These are phyloP conservation scores for Umbelopsis isabellina DNA, from an alignment of 192 early-diverging fungal species.

Conservation along the genomic window DNA sequence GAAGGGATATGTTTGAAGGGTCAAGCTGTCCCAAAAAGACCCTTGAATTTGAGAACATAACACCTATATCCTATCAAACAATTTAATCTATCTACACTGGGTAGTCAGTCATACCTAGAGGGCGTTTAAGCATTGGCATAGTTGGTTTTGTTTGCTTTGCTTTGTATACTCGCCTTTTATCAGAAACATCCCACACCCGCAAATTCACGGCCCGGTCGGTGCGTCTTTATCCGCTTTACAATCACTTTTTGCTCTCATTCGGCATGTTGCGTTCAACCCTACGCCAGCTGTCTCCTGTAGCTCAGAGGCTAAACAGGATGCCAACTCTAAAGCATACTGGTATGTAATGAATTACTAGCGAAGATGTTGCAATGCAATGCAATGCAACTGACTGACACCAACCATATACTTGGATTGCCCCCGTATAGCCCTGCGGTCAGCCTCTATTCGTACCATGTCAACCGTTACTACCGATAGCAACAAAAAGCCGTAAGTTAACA, in stretches of 20 bases:
- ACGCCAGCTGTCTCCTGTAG: neutral
- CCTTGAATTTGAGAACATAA: too few species aligned
- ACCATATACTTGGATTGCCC: neutral
- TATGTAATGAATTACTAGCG: neutral
- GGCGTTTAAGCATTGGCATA: too few species aligned
- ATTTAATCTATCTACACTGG: too few species aligned
- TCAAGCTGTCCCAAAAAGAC: too few species aligned
- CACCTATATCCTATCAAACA: too few species aligned
- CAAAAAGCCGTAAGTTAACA: neutral
- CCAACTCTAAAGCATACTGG: neutral
- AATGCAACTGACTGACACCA: neutral
- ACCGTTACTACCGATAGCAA: neutral
- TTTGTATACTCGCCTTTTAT: too few species aligned
- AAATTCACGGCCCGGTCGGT: constrained; percentile 11
- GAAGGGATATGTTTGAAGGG: too few species aligned
- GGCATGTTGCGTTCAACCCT: neutral
- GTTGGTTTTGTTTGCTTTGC: too few species aligned
- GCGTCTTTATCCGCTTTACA: neutral
- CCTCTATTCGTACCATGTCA: neutral
- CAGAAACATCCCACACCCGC: neutral
- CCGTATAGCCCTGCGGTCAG: neutral
- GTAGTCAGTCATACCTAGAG: too few species aligned
- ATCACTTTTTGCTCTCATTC: neutral
- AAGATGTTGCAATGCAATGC: neutral
- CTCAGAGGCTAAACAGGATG: neutral